Evolutionary conservation across 176 grass and related monocot genomes (phyloP).

Genomic region (Chrysopogon serrulatus): DNA sequence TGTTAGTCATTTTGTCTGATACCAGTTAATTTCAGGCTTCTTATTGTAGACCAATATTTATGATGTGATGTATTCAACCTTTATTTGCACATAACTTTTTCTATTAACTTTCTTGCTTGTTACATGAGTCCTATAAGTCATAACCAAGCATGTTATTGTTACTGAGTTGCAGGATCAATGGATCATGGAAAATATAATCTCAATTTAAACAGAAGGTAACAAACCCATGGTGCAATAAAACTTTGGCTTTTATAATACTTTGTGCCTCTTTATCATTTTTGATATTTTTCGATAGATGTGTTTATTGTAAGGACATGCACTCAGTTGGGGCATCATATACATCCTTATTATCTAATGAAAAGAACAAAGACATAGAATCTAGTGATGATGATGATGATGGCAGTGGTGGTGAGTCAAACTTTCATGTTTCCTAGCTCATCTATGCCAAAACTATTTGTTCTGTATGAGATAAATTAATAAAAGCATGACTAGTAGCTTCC

Average conservation of each 20-base stretch:
- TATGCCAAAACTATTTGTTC: background rate
- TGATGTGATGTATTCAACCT: background rate
- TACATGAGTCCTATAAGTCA: background rate
- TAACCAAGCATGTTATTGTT: slow-evolving; percentile 7
- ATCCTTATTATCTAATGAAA: slow-evolving; percentile 5
- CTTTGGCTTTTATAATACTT: background rate
- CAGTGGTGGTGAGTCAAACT: slow-evolving; percentile 20
- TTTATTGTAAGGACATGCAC: background rate
- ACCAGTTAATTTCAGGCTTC: background rate
- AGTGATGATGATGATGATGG: background rate
- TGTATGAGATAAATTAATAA: background rate
- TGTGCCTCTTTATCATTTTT: background rate
- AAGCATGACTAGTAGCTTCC: background rate
- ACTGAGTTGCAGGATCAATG: slow-evolving; percentile 26
- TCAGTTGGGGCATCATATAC: background rate
- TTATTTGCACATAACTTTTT: background rate
- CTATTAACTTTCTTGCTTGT: background rate
- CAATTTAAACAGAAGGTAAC: slow-evolving; percentile 36
- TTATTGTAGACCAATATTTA: background rate
- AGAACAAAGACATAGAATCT: background rate
- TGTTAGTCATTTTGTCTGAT: background rate
- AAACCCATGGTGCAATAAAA: background rate
- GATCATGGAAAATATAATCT: background rate
- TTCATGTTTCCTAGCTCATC: background rate
- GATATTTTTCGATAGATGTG: background rate